A percentile compares a stretch with the other conserved stretches of the same genome.
Conservation (phyloP, 306 rosid genomes). For the cucumber (Cucumis sativus) region DNA sequence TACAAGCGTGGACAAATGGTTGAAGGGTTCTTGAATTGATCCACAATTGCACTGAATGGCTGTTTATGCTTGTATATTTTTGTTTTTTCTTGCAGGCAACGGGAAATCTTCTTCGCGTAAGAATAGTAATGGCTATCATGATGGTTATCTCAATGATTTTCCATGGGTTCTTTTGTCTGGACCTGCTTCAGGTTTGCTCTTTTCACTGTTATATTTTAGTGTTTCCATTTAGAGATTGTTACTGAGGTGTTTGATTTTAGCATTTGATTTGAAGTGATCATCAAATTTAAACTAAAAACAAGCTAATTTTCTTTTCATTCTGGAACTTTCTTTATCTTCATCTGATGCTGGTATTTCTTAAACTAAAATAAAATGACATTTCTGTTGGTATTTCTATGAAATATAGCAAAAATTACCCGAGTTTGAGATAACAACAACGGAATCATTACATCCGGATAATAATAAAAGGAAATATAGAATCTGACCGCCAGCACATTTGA, state of each 20-base stretch:
- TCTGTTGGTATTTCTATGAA: too few species aligned
- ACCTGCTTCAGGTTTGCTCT: constrained; percentile 37
- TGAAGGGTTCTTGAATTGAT: neutral
- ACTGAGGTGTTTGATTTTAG: neutral
- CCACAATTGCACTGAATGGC: neutral
- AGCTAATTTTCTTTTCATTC: neutral
- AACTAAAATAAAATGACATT: too few species aligned
- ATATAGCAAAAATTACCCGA: too few species aligned
- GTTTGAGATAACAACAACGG: too few species aligned
- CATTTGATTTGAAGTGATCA: neutral
- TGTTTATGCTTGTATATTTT: too few species aligned
- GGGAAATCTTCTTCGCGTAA: neutral
- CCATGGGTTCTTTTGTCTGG: constrained; percentile 30
- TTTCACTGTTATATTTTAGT: neutral
- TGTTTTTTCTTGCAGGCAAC: neutral
- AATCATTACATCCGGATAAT: too few species aligned
- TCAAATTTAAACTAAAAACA: neutral
- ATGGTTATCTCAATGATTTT: neutral
- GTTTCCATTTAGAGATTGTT: neutral
- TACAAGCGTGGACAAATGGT: neutral
- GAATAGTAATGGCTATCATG: neutral
- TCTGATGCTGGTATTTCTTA: too few species aligned
- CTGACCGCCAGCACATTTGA: too few species aligned
- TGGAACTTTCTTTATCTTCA: neutral
- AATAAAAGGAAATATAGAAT: too few species aligned